Percentiles rank a stretch among this genome's conserved stretches.
Conservation (phyloP, 768 basidiomycete species). For the Krasilnikovozyma curviuscula region DNA sequence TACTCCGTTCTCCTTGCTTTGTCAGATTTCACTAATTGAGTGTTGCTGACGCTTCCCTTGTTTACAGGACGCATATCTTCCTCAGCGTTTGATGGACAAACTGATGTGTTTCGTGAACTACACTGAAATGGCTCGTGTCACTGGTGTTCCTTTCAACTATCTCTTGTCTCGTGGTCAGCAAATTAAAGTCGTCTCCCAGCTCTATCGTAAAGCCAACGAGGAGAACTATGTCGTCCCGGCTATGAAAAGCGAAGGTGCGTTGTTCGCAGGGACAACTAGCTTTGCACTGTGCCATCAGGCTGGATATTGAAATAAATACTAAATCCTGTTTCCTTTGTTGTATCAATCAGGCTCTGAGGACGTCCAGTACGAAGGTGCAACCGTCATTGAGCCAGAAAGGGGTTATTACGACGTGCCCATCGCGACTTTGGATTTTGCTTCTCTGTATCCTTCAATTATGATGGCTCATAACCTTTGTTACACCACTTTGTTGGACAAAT, state of each 20-base stretch:
- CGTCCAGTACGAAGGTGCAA: constrained; percentile 97
- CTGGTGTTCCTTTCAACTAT: constrained; percentile 97
- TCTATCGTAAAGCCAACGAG: constrained; percentile 78
- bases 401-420: constrained; percentile 95
- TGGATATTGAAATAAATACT: background rate
- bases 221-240: constrained; percentile 80
- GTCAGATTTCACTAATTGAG: background rate
- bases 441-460: constrained; percentile 98
- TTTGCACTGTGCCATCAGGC: background rate
- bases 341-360: constrained; percentile 49
- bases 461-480: constrained; percentile 99
- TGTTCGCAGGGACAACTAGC: too few relatives aligned
- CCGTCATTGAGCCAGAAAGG: constrained; percentile 88
- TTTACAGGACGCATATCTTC: constrained; percentile 82
- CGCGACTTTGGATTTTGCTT: constrained; percentile 95
- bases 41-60: background rate
- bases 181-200: constrained; percentile 92
- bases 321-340: background rate
- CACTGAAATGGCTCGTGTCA: constrained; percentile 97
- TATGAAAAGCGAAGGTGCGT: constrained; percentile 58
- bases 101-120: constrained; percentile 99
- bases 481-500: constrained; percentile 74
- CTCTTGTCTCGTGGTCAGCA: constrained; percentile 86
- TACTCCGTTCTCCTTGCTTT: too few relatives aligned
- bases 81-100: constrained; percentile 87